A percentile compares a stretch with the other conserved stretches of the same genome.
These are phyloP conservation scores for Paraphaeosphaeria minitans DNA, from an alignment of 2,329 filamentous ascomycete species.

Conservation along the genomic window DNA sequence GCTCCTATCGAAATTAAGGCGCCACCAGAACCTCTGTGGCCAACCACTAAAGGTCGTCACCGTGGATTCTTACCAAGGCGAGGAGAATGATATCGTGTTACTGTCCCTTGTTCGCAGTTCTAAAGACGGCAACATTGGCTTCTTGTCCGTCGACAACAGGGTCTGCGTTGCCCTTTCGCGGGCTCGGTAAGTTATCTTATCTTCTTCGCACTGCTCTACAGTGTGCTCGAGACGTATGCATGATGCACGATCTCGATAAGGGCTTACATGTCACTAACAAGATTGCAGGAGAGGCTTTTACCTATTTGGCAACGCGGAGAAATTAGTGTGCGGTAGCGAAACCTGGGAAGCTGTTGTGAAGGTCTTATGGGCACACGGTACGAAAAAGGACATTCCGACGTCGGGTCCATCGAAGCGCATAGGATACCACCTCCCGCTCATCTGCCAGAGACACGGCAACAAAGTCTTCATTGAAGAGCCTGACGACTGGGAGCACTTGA, in stretches of 20 bases:
- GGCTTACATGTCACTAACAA: background rate
- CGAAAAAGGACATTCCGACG: conserved; percentile 35
- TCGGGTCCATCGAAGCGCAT: conserved; percentile 44
- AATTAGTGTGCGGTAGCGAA: conserved; percentile 52
- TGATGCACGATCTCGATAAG: background rate
- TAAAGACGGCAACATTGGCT: conserved; percentile 65
- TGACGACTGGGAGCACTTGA: conserved; percentile 35
- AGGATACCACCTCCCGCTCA: conserved; percentile 62
- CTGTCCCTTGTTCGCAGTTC: conserved; percentile 81
- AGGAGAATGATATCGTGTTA: conserved; percentile 84
- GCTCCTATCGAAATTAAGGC: conserved; percentile 58
- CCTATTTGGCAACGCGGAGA: conserved; percentile 76
- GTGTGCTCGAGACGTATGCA: background rate
- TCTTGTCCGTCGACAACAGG: conserved; percentile 69
- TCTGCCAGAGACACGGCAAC: conserved; percentile 64
- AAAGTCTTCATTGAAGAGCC: conserved; percentile 55
- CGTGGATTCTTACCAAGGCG: conserved; percentile 88
- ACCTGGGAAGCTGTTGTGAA: conserved; percentile 59
- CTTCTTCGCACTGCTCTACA: background rate
- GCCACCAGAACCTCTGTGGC: conserved; percentile 48
- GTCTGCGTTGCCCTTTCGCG: conserved; percentile 69
- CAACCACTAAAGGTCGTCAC: conserved; percentile 68
- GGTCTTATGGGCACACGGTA: conserved; percentile 52
- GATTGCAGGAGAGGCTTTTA: conserved; percentile 69
- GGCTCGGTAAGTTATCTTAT: conserved; percentile 55